Evolutionary conservation across 2,329 filamentous ascomycete genomes (phyloP).

Genomic region (Pseudogymnoascus sp.): DNA sequence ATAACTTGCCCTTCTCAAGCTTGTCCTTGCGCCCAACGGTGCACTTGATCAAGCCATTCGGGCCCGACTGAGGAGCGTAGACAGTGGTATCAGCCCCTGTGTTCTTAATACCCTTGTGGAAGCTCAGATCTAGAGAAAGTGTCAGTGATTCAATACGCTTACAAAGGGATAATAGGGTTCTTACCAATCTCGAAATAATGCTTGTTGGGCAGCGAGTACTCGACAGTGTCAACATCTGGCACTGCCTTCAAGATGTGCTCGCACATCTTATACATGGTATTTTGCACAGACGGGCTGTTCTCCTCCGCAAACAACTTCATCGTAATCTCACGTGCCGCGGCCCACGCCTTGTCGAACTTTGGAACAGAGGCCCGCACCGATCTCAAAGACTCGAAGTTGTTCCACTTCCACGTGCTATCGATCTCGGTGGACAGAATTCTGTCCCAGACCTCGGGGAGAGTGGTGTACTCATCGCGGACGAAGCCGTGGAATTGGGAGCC

Average conservation of each 20-base stretch:
- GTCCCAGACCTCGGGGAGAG: conserved; percentile 84
- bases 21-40: conserved; percentile 57
- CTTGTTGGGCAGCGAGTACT: conserved; percentile 90
- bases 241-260: conserved; percentile 73
- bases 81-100: conserved; percentile 93
- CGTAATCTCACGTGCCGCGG: conserved; percentile 74
- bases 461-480: conserved; percentile 87
- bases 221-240: conserved; percentile 63
- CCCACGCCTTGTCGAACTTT: conserved; percentile 74
- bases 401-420: conserved; percentile 82
- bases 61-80: conserved; percentile 84
- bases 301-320: conserved; percentile 86
- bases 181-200: conserved; percentile 95
- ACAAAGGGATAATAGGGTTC: conserved; percentile 28
- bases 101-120: conserved; percentile 94
- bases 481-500: conserved; percentile 95
- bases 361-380: conserved; percentile 58
- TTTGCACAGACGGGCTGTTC: conserved; percentile 86
- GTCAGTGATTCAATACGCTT: conserved; percentile 18
- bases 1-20: neutral
- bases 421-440: conserved; percentile 93
- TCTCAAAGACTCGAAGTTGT: conserved; percentile 55
- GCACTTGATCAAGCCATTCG: conserved; percentile 93
- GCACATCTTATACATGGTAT: conserved; percentile 98
- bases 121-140: conserved; percentile 66